Percentiles rank a stretch among this genome's conserved stretches.
Conservation (phyloP, 331 rosid species). For the Stylosanthes scabra region DNA sequence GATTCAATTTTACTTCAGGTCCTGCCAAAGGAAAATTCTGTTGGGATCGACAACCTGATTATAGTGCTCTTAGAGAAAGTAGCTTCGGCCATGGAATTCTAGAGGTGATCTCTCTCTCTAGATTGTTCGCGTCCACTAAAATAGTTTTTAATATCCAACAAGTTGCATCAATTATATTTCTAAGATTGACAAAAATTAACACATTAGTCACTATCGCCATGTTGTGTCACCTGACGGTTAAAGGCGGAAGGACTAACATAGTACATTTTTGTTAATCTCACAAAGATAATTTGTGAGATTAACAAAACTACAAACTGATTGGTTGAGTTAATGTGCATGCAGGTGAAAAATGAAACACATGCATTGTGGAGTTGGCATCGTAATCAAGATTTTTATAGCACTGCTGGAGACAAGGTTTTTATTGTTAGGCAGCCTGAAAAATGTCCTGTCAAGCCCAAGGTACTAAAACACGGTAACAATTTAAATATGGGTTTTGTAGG, state of each 20-base stretch:
- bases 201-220: too few species aligned
- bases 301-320: neutral
- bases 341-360: constrained; percentile 91
- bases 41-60: constrained; percentile 91
- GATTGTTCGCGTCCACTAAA: neutral
- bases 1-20: constrained; percentile 89
- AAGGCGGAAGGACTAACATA: too few species aligned
- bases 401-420: constrained; percentile 72
- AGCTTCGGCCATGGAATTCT: constrained; percentile 98
- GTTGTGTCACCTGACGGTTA: too few species aligned
- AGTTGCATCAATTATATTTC: too few species aligned
- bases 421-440: constrained; percentile 83
- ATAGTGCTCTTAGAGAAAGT: constrained; percentile 91
- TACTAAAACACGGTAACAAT: constrained; percentile 14
- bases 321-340: constrained; percentile 29
- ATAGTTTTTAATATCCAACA: too few species aligned
- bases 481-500: too few species aligned
- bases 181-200: too few species aligned
- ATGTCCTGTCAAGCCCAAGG: constrained; percentile 51
- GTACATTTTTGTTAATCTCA: too few species aligned
- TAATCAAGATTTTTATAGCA: constrained; percentile 68
- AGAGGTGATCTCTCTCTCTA: constrained; percentile 59
- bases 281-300: too few species aligned
- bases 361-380: constrained; percentile 96
- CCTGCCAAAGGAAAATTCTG: constrained; percentile 94